A percentile compares a stretch with the other conserved stretches of the same genome.
Conservation (phyloP, 345 rosid genomes). For the Citrus glauca region DNA sequence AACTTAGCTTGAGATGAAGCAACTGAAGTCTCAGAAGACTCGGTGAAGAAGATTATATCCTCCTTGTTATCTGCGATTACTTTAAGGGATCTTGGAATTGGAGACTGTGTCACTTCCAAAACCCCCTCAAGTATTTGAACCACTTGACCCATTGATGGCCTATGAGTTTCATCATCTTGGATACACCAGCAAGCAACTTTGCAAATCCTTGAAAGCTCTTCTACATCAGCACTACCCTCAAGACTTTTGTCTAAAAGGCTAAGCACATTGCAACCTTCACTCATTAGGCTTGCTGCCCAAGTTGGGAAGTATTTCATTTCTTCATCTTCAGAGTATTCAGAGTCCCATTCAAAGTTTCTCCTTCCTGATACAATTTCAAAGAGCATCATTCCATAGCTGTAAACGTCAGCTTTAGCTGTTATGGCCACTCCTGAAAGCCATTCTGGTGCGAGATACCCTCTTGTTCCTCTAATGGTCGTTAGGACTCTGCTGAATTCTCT, state of each 20-base stretch:
- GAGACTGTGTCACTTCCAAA: conserved; percentile 52
- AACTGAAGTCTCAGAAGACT: conserved; percentile 39
- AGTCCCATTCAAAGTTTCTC: conserved; percentile 53
- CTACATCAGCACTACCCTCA: conserved; percentile 38
- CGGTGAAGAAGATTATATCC: conserved; percentile 39
- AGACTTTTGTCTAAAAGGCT: conserved; percentile 52
- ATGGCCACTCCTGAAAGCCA: conserved; percentile 87
- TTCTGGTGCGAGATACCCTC: conserved; percentile 90
- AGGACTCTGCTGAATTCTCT: conserved; percentile 79
- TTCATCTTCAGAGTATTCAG: conserved; percentile 45
- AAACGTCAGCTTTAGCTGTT: conserved; percentile 82
- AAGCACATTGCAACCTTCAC: conserved; percentile 42
- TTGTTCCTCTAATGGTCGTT: conserved; percentile 82
- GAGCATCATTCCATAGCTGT: conserved; percentile 91
- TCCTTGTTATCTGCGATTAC: conserved; percentile 35
- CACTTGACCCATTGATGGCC: conserved; percentile 81
- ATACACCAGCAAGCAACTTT: conserved; percentile 85
- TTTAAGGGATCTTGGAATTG: conserved; percentile 57
- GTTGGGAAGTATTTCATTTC: conserved; percentile 56
- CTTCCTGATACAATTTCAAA: conserved; percentile 75
- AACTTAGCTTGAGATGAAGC: conserved; percentile 22
- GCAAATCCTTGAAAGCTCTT: conserved; percentile 58
- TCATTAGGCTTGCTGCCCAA: conserved; percentile 44
- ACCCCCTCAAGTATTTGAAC: conserved; percentile 85
- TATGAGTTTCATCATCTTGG: conserved; percentile 70